phyloP scores from a whole-genome alignment of 768 basidiomycete species.

The Pholiota microspora region DNA sequence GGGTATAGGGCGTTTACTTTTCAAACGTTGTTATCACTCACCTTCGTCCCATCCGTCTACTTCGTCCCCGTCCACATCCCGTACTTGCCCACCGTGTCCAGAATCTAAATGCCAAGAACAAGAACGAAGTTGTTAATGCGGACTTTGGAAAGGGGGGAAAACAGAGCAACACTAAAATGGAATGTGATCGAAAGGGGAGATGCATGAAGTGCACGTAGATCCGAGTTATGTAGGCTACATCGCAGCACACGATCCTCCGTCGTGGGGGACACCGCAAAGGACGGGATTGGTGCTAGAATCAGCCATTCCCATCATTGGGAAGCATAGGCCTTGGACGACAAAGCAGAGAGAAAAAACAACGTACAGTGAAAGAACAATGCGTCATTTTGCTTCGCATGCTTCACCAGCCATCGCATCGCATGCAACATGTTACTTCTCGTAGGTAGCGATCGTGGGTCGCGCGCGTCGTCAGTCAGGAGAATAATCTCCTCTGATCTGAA shows the following conservation, averaged over 20 bases:
- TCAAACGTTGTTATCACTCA: constrained; percentile 19
- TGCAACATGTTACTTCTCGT: constrained; percentile 47
- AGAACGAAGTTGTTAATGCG: not conserved
- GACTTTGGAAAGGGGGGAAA: not conserved
- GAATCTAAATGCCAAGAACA: constrained; percentile 51
- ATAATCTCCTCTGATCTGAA: constrained; percentile 65
- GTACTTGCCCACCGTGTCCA: constrained; percentile 92
- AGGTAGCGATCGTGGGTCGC: constrained; percentile 40
- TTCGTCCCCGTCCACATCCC: constrained; percentile 77
- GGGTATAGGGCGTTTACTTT: not conserved
- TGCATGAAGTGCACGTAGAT: not conserved
- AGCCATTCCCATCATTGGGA: too few species aligned
- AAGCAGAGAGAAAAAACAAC: constrained; percentile 10
- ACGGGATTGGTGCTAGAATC: not conserved
- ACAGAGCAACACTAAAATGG: not conserved
- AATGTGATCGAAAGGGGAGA: not conserved
- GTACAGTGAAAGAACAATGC: constrained; percentile 77
- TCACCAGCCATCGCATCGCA: constrained; percentile 62
- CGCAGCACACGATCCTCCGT: not conserved
- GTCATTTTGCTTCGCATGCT: constrained; percentile 65
- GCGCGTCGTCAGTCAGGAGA: constrained; percentile 62
- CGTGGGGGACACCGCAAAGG: not conserved
- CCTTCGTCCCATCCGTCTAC: constrained; percentile 80
- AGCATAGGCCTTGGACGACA: not conserved
- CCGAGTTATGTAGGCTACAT: not conserved